These are phyloP conservation scores for Jamesozyma lodderae DNA, from an alignment of 805 yeast genomes.

Conservation along the genomic window DNA sequence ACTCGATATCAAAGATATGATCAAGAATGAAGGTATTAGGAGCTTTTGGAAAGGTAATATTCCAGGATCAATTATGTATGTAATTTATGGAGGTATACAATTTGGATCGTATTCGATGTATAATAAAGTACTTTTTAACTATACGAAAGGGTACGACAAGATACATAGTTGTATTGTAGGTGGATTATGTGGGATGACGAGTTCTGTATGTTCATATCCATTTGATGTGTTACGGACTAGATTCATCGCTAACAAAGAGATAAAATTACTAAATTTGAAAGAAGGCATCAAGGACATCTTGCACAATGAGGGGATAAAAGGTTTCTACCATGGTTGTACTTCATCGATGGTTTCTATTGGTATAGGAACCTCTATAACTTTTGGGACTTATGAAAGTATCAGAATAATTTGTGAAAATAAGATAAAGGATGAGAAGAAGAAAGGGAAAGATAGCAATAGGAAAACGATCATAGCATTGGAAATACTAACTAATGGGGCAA, in stretches of 20 bases:
- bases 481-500: constrained; percentile 52
- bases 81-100: constrained; percentile 78
- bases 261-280: constrained; percentile 12
- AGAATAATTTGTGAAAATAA: constrained; percentile 31
- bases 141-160: constrained; percentile 15
- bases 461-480: constrained; percentile 6
- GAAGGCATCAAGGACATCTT: constrained; percentile 30
- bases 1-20: constrained; percentile 37
- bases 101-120: constrained; percentile 60
- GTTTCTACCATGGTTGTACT: constrained; percentile 41
- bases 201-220: constrained; percentile 76
- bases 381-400: constrained; percentile 51
- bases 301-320: constrained; percentile 35
- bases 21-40: constrained; percentile 53
- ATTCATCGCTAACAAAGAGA: constrained; percentile 54
- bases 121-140: constrained; percentile 32
- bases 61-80: constrained; percentile 82
- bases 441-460: constrained; percentile 1
- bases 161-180: constrained; percentile 50
- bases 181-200: constrained; percentile 62
- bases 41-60: constrained; percentile 96
- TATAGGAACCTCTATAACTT: constrained; percentile 64
- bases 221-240: constrained; percentile 84
- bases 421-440: not conserved
- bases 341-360: constrained; percentile 55